These are phyloP conservation scores for Termitomyces sp. DNA, from an alignment of 768 basidiomycete species.

Conservation along the genomic window DNA sequence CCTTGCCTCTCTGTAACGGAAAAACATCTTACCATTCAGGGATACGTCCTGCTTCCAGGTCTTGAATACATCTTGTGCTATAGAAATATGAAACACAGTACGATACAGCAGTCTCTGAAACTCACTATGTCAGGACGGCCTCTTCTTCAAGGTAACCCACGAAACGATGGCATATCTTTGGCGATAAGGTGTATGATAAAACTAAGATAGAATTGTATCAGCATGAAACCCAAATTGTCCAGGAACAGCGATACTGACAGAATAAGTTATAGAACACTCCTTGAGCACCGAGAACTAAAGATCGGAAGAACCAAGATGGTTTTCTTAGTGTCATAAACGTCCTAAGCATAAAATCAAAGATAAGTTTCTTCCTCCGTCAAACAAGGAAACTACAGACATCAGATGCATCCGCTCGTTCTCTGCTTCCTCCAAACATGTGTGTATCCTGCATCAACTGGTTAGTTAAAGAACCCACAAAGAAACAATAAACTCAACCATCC, in stretches of 20 bases:
- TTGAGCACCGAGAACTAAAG: slow-evolving; percentile 83
- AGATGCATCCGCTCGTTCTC: slow-evolving; percentile 98
- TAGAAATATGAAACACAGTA: neutral
- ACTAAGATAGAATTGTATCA: slow-evolving; percentile 35
- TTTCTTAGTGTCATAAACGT: slow-evolving; percentile 92
- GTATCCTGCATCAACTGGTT: slow-evolving; percentile 71
- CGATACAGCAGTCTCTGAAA: slow-evolving; percentile 10
- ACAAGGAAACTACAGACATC: slow-evolving; percentile 43
- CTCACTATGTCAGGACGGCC: slow-evolving; percentile 87
- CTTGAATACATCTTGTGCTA: slow-evolving; percentile 77
- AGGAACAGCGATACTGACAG: slow-evolving; percentile 40
- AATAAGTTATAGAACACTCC: slow-evolving; percentile 90
- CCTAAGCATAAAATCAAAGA: slow-evolving; percentile 30
- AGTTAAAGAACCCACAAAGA: slow-evolving; percentile 15
- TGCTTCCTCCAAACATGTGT: slow-evolving; percentile 88
- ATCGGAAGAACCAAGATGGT: slow-evolving; percentile 77
- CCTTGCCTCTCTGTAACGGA: neutral
- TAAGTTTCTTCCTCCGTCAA: neutral
- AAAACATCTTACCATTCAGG: slow-evolving; percentile 65
- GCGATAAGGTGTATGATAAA: slow-evolving; percentile 72
- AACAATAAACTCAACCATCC: slow-evolving; percentile 32
- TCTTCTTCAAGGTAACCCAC: slow-evolving; percentile 94
- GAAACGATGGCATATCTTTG: slow-evolving; percentile 79
- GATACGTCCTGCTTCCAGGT: slow-evolving; percentile 75
- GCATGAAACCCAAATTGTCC: slow-evolving; percentile 7